Evolutionary conservation across 257 asterid genomes (phyloP), one percentile per base, ranked within the genome.

Genomic region (Fraxinus excelsior): DNA sequence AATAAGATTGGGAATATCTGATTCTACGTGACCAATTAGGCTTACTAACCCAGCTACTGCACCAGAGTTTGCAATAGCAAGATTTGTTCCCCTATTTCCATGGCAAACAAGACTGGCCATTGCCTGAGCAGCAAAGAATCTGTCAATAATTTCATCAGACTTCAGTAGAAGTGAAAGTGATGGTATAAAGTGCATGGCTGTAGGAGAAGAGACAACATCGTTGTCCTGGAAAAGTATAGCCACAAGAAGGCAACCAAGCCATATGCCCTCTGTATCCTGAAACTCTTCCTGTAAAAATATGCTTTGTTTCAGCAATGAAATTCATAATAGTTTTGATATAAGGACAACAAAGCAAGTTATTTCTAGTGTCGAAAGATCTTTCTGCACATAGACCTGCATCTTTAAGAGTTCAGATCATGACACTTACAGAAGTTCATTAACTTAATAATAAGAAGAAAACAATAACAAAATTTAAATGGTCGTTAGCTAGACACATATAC

Each of bases 81-180:
- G 91, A 86, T 86, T 89, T 76, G 88, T 88, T 69, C 81, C 86
- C 79, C 76, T 86, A 84, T 87, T 85, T 72, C 90, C 87, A 81
- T 92, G 94, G 79, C 83, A 68, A 80, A 88, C 93, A 77, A 94
- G 90, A 79, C 96, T 92, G 65, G 94, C 90, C 85, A 90, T 83
- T 71, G 97, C 96, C 85, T 92, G 98, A 72, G 97, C 97, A 79
- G 96, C 94, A 74, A 94, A 92, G 82, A 77, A 90, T 78, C 85
- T 86, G 81, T 87, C 93, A 23, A 83, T 88, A 82, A 90, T 84
- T 88, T 94, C 91, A 70, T 85, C 93, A 0, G 96, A 91, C 79
- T 87, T 88, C 77, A 92, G 82, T 77, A 92, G 85, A 84, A 71
- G 75, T 16, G 85, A 76, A 79, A 92, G 93, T 44, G 87, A 81